Evolutionary conservation across 139 green algal species (phyloP).

Genomic region (Astrephomene gubernaculifera): DNA sequence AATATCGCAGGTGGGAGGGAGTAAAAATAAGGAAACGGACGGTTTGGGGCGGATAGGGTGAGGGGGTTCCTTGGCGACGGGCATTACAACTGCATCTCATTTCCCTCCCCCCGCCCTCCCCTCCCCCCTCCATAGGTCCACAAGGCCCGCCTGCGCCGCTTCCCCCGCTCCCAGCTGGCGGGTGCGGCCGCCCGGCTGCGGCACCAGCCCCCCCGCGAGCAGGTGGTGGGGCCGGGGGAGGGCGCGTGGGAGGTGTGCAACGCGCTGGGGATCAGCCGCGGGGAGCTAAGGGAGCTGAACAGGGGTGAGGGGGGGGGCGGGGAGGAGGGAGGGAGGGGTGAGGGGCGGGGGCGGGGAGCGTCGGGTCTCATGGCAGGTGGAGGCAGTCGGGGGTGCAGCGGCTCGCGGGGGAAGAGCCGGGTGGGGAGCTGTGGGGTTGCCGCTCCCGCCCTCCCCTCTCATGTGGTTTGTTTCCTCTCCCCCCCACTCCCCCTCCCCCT

Average conservation of each 20-base stretch:
- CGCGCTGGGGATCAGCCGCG: slow-evolving; percentile 62
- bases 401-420: too few relatives aligned
- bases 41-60: too few relatives aligned
- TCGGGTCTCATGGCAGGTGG: too few relatives aligned
- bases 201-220: neutral
- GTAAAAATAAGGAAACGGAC: too few relatives aligned
- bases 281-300: slow-evolving; percentile 67
- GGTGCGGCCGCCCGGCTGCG: neutral
- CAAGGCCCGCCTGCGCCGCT: slow-evolving; percentile 80
- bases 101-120: neutral
- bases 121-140: slow-evolving; percentile 75
- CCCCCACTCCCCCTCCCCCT: neutral
- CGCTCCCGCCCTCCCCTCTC: neutral
- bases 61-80: too few relatives aligned
- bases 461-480: neutral
- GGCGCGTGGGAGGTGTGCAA: slow-evolving; percentile 74
- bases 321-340: too few relatives aligned
- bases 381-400: too few relatives aligned
- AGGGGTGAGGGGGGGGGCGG: slow-evolving; percentile 37
- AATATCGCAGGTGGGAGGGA: slow-evolving; percentile 83
- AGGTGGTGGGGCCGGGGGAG: slow-evolving; percentile 54
- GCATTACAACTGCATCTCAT: too few relatives aligned
- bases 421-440: too few relatives aligned
- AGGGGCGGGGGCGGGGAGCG: too few relatives aligned
- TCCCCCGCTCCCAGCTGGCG: slow-evolving; percentile 36